These are phyloP conservation scores for Leccinellum rugosiceps DNA, from an alignment of 768 basidiomycete genomes.

Conservation along the genomic window DNA sequence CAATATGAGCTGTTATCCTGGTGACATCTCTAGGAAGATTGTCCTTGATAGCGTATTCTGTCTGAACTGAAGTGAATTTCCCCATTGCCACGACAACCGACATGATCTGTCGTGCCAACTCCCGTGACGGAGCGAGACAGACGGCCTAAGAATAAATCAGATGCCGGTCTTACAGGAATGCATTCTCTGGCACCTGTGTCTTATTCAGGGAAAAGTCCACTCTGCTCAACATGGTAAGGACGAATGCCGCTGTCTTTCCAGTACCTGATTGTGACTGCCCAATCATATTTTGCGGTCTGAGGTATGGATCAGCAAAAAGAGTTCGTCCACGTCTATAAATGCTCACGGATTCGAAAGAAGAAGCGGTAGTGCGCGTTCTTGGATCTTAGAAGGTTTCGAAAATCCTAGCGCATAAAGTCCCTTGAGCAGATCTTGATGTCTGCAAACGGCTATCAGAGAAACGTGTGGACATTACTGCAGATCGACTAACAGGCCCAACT, in stretches of 20 bases:
- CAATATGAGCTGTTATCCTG: conserved; percentile 79
- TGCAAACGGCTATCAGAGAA: conserved; percentile 30
- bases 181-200: conserved; percentile 61
- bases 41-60: conserved; percentile 94
- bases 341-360: conserved; percentile 86
- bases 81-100: conserved; percentile 92
- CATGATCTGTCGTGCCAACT: conserved; percentile 97
- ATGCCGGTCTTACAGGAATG: not conserved
- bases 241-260: conserved; percentile 98
- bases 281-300: conserved; percentile 96
- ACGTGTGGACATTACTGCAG: not conserved
- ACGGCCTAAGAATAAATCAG: conserved; percentile 58
- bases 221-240: conserved; percentile 94
- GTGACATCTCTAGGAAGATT: conserved; percentile 63
- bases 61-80: conserved; percentile 89
- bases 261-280: conserved; percentile 99
- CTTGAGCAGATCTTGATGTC: conserved; percentile 84
- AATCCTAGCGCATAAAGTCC: conserved; percentile 95
- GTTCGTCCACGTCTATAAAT: not conserved
- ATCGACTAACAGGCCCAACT: conserved; percentile 81
- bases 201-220: conserved; percentile 80
- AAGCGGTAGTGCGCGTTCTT: conserved; percentile 92
- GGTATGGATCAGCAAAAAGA: conserved; percentile 6
- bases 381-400: conserved; percentile 97
- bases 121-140: conserved; percentile 96